phyloP scores from a whole-genome alignment of 306 rosid genomes.

The Heteromeles arbutifolia region DNA sequence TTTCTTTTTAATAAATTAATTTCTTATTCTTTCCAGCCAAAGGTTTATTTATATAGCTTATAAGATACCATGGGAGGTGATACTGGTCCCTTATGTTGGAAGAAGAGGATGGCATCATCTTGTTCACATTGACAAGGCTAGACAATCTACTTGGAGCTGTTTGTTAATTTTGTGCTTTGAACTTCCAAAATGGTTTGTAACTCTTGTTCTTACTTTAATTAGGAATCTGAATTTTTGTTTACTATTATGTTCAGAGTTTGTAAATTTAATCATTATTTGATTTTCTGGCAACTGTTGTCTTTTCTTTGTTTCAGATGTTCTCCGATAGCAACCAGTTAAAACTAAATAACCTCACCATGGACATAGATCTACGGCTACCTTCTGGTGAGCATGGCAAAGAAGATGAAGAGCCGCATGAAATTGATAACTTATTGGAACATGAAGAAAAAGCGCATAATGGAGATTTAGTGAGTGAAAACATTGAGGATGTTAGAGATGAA shows the following conservation, averaged over 20 bases:
- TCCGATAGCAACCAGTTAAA: conserved; percentile 28
- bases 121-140: conserved; percentile 4
- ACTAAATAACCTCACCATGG: conserved; percentile 48
- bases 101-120: neutral
- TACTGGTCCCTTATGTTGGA: neutral
- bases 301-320: conserved; percentile 44
- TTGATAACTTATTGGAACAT: conserved; percentile 64
- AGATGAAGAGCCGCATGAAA: conserved; percentile 66
- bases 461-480: conserved; percentile 52
- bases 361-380: conserved; percentile 91
- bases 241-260: neutral
- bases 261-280: neutral
- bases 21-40: neutral
- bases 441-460: conserved; percentile 80
- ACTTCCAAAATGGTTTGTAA: conserved; percentile 7
- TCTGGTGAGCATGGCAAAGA: conserved; percentile 84
- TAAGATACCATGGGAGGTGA: neutral
- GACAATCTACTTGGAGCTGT: conserved; percentile 7
- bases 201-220: neutral
- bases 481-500: conserved; percentile 53
- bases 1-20: neutral
- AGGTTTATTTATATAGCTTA: neutral
- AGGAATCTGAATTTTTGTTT: neutral
- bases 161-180: neutral
- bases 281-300: neutral